phyloP scores from a whole-genome alignment of 116 monocot species.

The Trichopus zeylanicus region DNA sequence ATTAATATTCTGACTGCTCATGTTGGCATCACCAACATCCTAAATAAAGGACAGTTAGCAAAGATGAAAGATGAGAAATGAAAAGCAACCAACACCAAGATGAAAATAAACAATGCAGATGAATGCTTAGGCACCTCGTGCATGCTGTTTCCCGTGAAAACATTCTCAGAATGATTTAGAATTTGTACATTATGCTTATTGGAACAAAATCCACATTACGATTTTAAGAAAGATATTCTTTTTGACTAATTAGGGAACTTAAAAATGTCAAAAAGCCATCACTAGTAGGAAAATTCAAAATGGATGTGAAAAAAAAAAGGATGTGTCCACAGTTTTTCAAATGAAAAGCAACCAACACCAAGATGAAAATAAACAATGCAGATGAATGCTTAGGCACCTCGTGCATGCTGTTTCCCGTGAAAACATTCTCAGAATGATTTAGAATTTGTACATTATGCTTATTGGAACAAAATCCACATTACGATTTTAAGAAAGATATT shows the following conservation, averaged over 20 bases:
- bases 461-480: neutral
- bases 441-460: neutral
- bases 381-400: conserved; percentile 8
- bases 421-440: neutral
- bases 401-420: conserved; percentile 1
- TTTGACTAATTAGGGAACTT: neutral
- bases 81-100: neutral
- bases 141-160: conserved; percentile 2
- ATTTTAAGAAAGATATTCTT: neutral
- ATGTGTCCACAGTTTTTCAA: too few relatives aligned
- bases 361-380: neutral
- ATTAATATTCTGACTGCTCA: neutral
- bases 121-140: conserved; percentile 7
- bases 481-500: neutral
- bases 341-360: too few relatives aligned
- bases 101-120: neutral
- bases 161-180: neutral
- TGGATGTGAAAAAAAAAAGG: neutral
- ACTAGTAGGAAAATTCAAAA: neutral
- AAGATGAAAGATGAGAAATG: neutral
- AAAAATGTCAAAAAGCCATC: neutral
- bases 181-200: neutral
- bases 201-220: neutral
- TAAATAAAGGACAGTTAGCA: conserved; percentile 1
- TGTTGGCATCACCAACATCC: conserved; percentile 12